Evolutionary conservation across 148 eudicot genomes (phyloP).

Genomic region (Hydrangea macrophylla): DNA sequence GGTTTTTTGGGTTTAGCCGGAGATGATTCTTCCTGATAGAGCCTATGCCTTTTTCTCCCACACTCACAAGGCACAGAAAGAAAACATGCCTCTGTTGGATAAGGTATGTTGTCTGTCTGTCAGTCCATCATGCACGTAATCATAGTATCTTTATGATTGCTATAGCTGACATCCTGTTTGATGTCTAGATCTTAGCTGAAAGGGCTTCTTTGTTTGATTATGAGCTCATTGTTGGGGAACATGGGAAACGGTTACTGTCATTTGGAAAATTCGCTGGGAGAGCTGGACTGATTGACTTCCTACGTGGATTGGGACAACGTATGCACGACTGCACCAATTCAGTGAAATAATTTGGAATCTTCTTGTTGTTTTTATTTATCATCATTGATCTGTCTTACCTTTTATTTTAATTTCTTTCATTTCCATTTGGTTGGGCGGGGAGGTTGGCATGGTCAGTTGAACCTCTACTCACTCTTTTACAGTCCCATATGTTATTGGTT

Average conservation of each 20-base stretch:
- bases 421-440: not conserved
- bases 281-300: slow-evolving; percentile 93
- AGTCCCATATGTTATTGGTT: slow-evolving; percentile 5
- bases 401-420: not conserved
- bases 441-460: not conserved
- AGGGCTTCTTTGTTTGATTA: slow-evolving; percentile 86
- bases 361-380: not conserved
- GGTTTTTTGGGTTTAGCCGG: slow-evolving; percentile 57
- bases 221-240: slow-evolving; percentile 89
- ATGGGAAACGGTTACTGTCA: slow-evolving; percentile 82
- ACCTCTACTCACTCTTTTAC: not conserved
- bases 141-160: not conserved
- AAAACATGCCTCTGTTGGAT: slow-evolving; percentile 91
- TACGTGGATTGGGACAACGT: slow-evolving; percentile 86
- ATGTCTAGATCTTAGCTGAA: slow-evolving; percentile 64
- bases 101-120: slow-evolving; percentile 52
- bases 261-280: slow-evolving; percentile 96
- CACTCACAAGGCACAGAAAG: slow-evolving; percentile 97
- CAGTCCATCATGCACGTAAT: not conserved
- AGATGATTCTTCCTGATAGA: slow-evolving; percentile 93
- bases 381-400: no score
- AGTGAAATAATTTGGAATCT: not conserved
- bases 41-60: slow-evolving; percentile 99
- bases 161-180: slow-evolving; percentile 5
- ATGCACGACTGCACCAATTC: slow-evolving; percentile 25